Evolutionary conservation across 495 filamentous ascomycete species (phyloP).

Genomic region (Aspergillus avenaceus): DNA sequence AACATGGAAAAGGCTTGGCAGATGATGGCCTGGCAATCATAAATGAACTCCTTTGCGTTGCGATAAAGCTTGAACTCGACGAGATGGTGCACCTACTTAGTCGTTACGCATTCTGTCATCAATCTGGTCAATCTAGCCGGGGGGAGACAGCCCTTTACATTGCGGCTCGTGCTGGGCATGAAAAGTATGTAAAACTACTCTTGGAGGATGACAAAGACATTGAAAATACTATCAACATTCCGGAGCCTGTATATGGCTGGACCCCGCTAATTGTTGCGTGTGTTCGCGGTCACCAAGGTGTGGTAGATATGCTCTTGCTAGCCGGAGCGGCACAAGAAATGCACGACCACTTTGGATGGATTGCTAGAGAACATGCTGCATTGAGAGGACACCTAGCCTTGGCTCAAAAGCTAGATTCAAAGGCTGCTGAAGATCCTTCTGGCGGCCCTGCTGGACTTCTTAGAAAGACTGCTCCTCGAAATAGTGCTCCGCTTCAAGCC

Average conservation of each 20-base stretch:
- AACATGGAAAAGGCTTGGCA: neutral
- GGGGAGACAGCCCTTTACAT: slow-evolving; percentile 12
- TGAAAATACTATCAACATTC: slow-evolving; percentile 1
- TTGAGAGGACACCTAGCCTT: slow-evolving; percentile 16
- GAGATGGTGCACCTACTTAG: slow-evolving; percentile 10
- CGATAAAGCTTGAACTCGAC: slow-evolving; percentile 7
- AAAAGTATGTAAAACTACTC: neutral
- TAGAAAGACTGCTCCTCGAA: neutral
- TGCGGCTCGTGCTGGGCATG: neutral
- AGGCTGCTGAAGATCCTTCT: neutral
- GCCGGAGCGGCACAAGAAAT: slow-evolving; percentile 51
- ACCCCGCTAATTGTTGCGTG: slow-evolving; percentile 73
- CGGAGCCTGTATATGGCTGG: slow-evolving; percentile 70
- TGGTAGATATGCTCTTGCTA: slow-evolving; percentile 50
- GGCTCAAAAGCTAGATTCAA: slow-evolving; percentile 6
- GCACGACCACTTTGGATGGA: slow-evolving; percentile 14
- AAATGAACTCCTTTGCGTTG: slow-evolving; percentile 1
- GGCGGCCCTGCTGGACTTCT: slow-evolving; percentile 2
- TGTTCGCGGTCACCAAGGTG: slow-evolving; percentile 62
- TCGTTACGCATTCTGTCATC: neutral
- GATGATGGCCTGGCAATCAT: neutral
- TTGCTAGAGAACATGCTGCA: slow-evolving; percentile 20
- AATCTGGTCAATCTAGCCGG: neutral
- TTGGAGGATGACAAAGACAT: neutral
- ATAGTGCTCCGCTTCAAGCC: neutral